Evolutionary conservation across 1,139 yeast genomes (phyloP).

Genomic region (Pichia sp.): DNA sequence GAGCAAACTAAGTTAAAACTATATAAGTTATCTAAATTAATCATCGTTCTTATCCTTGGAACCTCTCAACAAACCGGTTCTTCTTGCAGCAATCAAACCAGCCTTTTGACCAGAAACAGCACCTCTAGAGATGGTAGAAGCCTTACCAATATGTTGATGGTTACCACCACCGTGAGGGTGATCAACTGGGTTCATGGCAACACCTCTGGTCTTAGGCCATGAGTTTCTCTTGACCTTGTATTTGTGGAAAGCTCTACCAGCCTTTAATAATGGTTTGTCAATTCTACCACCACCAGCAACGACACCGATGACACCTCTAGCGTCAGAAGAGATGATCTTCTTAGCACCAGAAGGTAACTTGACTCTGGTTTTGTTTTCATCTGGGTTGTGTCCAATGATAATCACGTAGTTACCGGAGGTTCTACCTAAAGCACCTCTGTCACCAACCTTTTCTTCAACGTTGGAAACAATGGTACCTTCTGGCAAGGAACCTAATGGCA

Average conservation of each 20-base stretch:
- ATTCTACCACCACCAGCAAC: slow-evolving; percentile 99
- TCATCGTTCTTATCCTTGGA: slow-evolving; percentile 65
- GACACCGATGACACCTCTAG: slow-evolving; percentile 99
- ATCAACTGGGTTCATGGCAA: slow-evolving; percentile 99
- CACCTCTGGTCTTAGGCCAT: slow-evolving; percentile 99
- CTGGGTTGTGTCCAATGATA: slow-evolving; percentile 98
- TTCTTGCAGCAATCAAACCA: slow-evolving; percentile 99
- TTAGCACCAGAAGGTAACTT: slow-evolving; percentile 99
- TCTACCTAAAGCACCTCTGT: slow-evolving; percentile 99
- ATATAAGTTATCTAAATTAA: slow-evolving; percentile 32
- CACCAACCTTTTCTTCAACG: slow-evolving; percentile 99
- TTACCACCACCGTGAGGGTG: slow-evolving; percentile 99
- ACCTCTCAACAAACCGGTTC: slow-evolving; percentile 99
- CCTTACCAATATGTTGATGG: slow-evolving; percentile 99
- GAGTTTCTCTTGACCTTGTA: slow-evolving; percentile 98
- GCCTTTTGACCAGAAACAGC: slow-evolving; percentile 99
- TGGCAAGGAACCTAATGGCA: slow-evolving; percentile 96
- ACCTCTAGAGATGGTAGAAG: slow-evolving; percentile 99
- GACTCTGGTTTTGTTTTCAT: slow-evolving; percentile 97
- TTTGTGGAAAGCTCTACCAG: slow-evolving; percentile 99
- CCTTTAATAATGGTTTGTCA: slow-evolving; percentile 98
- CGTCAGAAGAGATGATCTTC: slow-evolving; percentile 90
- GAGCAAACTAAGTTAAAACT: slow-evolving; percentile 14
- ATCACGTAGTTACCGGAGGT: slow-evolving; percentile 99
- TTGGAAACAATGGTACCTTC: slow-evolving; percentile 99